phyloP scores from a whole-genome alignment of 2,329 filamentous ascomycete species.

The Hymenoscyphus linearis region DNA sequence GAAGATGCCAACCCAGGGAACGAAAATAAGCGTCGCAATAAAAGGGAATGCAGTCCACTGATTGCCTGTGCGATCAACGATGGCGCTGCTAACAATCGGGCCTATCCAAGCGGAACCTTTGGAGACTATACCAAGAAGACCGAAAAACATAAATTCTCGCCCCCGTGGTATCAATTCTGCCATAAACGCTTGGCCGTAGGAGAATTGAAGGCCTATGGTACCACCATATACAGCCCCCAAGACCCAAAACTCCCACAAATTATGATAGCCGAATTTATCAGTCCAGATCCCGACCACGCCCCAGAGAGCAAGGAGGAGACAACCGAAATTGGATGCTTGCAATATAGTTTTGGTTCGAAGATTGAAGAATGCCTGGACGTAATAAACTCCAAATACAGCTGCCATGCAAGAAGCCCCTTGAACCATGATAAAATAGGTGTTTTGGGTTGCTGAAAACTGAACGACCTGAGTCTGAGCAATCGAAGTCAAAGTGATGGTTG shows the following conservation, averaged over 20 bases:
- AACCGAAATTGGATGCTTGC: slow-evolving; percentile 26
- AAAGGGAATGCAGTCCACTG: slow-evolving; percentile 29
- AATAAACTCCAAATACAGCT: slow-evolving; percentile 26
- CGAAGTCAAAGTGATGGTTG: slow-evolving; percentile 24
- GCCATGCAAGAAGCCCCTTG: slow-evolving; percentile 24
- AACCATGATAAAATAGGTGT: slow-evolving; percentile 29
- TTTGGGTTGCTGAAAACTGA: slow-evolving; percentile 26
- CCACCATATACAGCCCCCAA: slow-evolving; percentile 27
- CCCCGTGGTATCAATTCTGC: slow-evolving; percentile 29
- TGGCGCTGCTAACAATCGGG: slow-evolving; percentile 29
- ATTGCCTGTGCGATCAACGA: slow-evolving; percentile 28
- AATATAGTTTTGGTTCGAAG: slow-evolving; percentile 30
- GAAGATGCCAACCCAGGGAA: slow-evolving; percentile 29
- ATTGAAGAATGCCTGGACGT: slow-evolving; percentile 24
- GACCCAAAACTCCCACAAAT: slow-evolving; percentile 32
- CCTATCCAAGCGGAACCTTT: slow-evolving; percentile 32
- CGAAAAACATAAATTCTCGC: slow-evolving; percentile 31
- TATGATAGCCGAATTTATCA: slow-evolving; percentile 27
- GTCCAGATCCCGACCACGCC: slow-evolving; percentile 32
- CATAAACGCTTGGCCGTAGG: slow-evolving; percentile 32
- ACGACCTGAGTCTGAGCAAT: slow-evolving; percentile 30
- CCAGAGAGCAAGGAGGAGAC: slow-evolving; percentile 26
- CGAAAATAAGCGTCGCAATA: slow-evolving; percentile 27
- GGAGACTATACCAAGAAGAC: slow-evolving; percentile 30
- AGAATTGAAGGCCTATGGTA: slow-evolving; percentile 26